These are phyloP conservation scores for Trichoderma asperelloides DNA, from an alignment of 495 filamentous ascomycete species.

Conservation along the genomic window DNA sequence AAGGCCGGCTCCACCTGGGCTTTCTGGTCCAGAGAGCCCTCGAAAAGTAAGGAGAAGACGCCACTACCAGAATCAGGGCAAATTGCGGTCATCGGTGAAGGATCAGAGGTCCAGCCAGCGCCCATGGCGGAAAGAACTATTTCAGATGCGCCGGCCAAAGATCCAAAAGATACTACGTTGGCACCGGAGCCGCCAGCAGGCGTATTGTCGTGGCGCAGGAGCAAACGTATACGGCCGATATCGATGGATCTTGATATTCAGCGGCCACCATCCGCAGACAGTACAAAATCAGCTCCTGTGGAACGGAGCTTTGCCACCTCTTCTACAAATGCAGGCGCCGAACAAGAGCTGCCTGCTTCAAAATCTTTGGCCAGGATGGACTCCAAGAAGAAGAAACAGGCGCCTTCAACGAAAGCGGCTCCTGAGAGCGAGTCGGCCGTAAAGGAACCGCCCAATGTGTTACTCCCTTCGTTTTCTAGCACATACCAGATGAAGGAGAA, in stretches of 20 bases:
- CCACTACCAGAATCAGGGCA: conserved; percentile 47
- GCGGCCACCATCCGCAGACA: conserved; percentile 9
- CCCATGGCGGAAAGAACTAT: conserved; percentile 47
- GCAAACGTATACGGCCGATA: conserved; percentile 37
- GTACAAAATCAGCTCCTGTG: conserved; percentile 19
- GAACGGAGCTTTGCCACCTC: background rate
- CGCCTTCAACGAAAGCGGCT: conserved; percentile 9
- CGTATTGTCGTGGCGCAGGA: conserved; percentile 25
- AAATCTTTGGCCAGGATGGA: conserved; percentile 17
- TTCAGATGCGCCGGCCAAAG: conserved; percentile 33
- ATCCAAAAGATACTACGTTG: conserved; percentile 20
- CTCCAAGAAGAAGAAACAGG: conserved; percentile 3
- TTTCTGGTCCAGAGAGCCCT: conserved; percentile 68
- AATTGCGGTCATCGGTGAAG: conserved; percentile 58
- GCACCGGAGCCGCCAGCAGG: conserved; percentile 16
- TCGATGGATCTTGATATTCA: conserved; percentile 35
- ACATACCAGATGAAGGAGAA: conserved; percentile 60
- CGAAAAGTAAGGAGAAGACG: conserved; percentile 26
- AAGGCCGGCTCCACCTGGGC: conserved; percentile 67
- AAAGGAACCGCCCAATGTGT: conserved; percentile 48
- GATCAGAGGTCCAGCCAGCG: conserved; percentile 54
- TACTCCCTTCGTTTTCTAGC: conserved; percentile 58
- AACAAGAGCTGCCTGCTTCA: background rate
- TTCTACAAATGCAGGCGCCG: background rate
- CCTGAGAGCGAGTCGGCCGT: conserved; percentile 12